phyloP scores from a whole-genome alignment of 2,329 filamentous ascomycete genomes.

The Fusarium burgessii region DNA sequence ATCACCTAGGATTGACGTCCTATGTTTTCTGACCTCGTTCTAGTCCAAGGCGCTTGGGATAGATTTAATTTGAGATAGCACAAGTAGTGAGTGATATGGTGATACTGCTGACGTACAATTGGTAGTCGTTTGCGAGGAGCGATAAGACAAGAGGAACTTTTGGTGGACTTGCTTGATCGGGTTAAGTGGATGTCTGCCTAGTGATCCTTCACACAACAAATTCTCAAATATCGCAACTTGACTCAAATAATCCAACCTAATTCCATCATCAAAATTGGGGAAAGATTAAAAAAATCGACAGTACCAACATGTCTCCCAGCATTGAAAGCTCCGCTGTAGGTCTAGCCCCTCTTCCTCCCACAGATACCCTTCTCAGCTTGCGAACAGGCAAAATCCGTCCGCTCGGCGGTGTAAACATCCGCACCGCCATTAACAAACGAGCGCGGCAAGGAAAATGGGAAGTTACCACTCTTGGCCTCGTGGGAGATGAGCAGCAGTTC shows the following conservation, averaged over 20 bases:
- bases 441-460: slow-evolving; percentile 23
- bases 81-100: not conserved
- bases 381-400: slow-evolving; percentile 33
- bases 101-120: not conserved
- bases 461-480: slow-evolving; percentile 21
- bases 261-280: not conserved
- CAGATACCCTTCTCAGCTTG: slow-evolving; percentile 32
- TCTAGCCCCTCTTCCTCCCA: slow-evolving; percentile 25
- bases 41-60: too few relatives aligned
- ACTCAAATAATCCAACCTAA: not conserved
- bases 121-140: not conserved
- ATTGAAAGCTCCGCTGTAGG: slow-evolving; percentile 16
- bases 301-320: not conserved
- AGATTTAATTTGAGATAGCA: too few relatives aligned
- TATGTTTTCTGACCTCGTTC: too few relatives aligned
- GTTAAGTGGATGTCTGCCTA: slow-evolving; percentile 17
- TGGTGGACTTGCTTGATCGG: slow-evolving; percentile 13
- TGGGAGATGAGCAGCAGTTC: slow-evolving; percentile 33
- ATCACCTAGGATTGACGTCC: too few relatives aligned
- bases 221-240: slow-evolving; percentile 1
- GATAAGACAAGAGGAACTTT: slow-evolving; percentile 13
- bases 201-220: not conserved
- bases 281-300: not conserved
- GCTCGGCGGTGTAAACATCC: slow-evolving; percentile 29
- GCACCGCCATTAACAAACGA: slow-evolving; percentile 37